Evolutionary conservation across 208 protist genomes (phyloP).

Genomic region (Crithidia acanthocephali): DNA sequence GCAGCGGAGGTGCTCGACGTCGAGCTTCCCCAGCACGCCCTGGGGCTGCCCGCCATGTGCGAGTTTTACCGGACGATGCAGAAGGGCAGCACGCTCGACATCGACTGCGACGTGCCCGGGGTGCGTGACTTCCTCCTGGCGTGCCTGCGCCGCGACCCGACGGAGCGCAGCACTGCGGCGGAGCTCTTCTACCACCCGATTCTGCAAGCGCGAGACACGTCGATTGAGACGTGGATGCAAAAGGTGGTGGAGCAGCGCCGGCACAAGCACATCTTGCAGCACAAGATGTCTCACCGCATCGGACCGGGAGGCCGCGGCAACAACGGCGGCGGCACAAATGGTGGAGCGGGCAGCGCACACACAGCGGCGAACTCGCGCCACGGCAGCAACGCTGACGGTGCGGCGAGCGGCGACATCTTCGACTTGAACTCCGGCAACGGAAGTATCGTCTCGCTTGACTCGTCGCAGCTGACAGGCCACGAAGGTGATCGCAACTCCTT

Average conservation of each 20-base stretch:
- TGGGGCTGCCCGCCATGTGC: conserved; percentile 72
- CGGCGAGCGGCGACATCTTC: conserved; percentile 17
- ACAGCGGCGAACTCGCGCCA: conserved; percentile 1
- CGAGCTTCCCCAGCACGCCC: conserved; percentile 50
- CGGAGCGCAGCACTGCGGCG: conserved; percentile 39
- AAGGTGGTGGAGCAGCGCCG: conserved; percentile 37
- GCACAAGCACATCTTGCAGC: conserved; percentile 23
- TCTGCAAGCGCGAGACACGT: conserved; percentile 42
- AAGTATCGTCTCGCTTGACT: conserved; percentile 31
- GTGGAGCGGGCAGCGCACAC: background rate
- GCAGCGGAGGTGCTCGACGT: conserved; percentile 87
- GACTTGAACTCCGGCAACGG: conserved; percentile 31
- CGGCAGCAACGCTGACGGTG: background rate
- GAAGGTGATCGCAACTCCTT: conserved; percentile 6
- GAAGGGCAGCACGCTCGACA: conserved; percentile 41
- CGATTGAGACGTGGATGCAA: conserved; percentile 57
- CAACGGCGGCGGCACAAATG: background rate
- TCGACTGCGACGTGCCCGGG: conserved; percentile 58
- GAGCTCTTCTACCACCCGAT: conserved; percentile 63
- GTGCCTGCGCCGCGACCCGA: conserved; percentile 71
- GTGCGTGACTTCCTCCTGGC: conserved; percentile 59
- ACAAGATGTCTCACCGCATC: conserved; percentile 28
- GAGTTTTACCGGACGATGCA: conserved; percentile 72
- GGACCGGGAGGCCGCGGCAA: conserved; percentile 6
- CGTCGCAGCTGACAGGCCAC: conserved; percentile 20